Evolutionary conservation across 2,329 filamentous ascomycete genomes (phyloP), one percentile per base, ranked within the genome.

Genomic region (Trichocomaceae sp.): DNA sequence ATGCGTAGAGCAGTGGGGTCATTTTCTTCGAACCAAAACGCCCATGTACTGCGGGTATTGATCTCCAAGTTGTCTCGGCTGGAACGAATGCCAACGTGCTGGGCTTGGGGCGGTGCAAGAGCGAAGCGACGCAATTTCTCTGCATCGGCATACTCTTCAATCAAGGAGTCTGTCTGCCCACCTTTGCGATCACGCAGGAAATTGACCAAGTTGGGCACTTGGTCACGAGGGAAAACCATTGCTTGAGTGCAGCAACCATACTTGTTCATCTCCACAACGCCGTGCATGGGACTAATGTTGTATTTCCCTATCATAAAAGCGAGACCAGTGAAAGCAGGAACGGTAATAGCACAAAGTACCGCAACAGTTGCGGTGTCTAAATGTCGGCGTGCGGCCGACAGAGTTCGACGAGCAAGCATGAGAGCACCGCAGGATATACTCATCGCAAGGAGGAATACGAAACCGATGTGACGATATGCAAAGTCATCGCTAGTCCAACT

Each of bases 241-340:
- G 61, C 68, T 58, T 71, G 69, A 1, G 68, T 64, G 47, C 67
- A 71, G 55, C 66, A 71, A 17, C 69, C 69, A 17, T 54, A 58
- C 6, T 56, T 51, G 47, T 67, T 62, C 57, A 65, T 66, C 46
- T 63, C 57, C 4, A 63, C 60, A 9, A 64, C 61, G 4, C 64
- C 64, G 7, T 52, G 57, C 1, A 65, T 50, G 2, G 64, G 63
- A 35, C 52, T 50, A 2, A 66, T n/a, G 10, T 55, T 62, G 47
- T 62, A 64, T 56, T 64, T 66, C 5, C 64, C 62, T n/a, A 60
- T 54, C 64, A 64, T 64, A 53, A 61, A 64, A 5, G n/a, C 60
- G 6, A 66, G 58, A 0, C 52, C 61, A 9, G 55, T 62, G 33
- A 65, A 63, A 0, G 60, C 61, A 1, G 64, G 64, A 1, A 64